Conservation (phyloP, 108 stramenopile species). For the Nitzschia sp. region DNA sequence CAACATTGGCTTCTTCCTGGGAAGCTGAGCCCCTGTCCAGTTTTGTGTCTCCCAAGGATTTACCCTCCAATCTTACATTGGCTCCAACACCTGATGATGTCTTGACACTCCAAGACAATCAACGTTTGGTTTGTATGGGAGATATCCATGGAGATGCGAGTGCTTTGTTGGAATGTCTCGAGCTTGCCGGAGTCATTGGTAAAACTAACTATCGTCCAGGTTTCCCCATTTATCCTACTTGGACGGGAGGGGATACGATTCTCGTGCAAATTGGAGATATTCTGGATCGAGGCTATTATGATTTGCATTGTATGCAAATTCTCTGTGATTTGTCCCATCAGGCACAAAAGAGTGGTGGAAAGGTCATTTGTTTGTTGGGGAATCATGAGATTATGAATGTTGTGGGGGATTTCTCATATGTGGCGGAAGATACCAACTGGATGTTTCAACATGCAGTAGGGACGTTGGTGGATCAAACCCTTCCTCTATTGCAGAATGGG, state of each 20-base stretch:
- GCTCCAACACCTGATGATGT: conserved; percentile 25
- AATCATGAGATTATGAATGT: conserved; percentile 82
- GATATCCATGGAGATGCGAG: conserved; percentile 77
- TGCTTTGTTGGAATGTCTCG: conserved; percentile 49
- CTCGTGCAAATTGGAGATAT: conserved; percentile 79
- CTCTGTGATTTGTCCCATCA: conserved; percentile 58
- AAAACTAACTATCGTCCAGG: conserved; percentile 5
- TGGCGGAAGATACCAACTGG: conserved; percentile 31
- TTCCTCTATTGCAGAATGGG: conserved; percentile 39
- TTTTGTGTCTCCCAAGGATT: background rate
- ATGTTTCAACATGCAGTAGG: conserved; percentile 39
- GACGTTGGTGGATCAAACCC: conserved; percentile 15
- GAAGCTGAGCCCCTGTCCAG: conserved; percentile 6
- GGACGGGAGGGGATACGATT: conserved; percentile 65
- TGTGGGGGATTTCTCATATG: conserved; percentile 72
- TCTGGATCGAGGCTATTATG: conserved; percentile 69
- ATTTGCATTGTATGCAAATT: conserved; percentile 59
- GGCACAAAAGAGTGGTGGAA: conserved; percentile 49
- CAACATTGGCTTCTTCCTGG: no score
- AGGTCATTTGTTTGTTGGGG: conserved; percentile 58
- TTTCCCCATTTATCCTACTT: conserved; percentile 15
- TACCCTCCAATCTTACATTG: conserved; percentile 19
- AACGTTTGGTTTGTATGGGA: conserved; percentile 71
- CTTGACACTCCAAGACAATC: conserved; percentile 26
- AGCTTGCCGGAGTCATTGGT: conserved; percentile 13